Conservation (phyloP, 768 basidiomycete genomes). For the Strobilomyces dryophilus region DNA sequence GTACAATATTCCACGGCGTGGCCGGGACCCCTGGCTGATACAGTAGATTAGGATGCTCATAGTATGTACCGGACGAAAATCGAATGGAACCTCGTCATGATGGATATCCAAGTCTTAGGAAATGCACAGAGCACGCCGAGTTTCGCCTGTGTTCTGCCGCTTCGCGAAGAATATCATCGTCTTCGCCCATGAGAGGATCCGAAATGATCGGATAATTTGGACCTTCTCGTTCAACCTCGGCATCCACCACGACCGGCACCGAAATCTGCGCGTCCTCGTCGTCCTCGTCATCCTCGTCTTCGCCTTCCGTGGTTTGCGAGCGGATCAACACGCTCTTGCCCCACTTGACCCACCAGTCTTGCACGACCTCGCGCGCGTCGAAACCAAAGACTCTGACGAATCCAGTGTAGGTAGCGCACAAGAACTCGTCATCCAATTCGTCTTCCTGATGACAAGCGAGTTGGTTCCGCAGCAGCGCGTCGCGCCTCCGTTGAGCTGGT, state of each 20-base stretch:
- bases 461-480: constrained; percentile 30
- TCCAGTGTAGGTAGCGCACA: constrained; percentile 45
- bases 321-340: constrained; percentile 24
- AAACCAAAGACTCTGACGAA: constrained; percentile 47
- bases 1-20: not conserved
- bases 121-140: not conserved
- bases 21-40: too few relatives aligned
- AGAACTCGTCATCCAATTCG: constrained; percentile 34
- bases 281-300: not conserved
- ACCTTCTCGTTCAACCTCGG: constrained; percentile 10
- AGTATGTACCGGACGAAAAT: not conserved
- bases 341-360: constrained; percentile 63
- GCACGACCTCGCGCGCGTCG: constrained; percentile 49
- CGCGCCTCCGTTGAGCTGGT: constrained; percentile 41
- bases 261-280: not conserved
- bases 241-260: constrained; percentile 8
- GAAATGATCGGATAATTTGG: constrained; percentile 6
- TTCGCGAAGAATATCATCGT: constrained; percentile 9
- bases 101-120: not conserved
- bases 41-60: not conserved
- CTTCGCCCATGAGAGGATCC: constrained; percentile 13
- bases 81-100: not conserved
- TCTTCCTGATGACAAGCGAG: constrained; percentile 37
- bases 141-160: not conserved
- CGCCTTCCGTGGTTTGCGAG: not conserved